These are phyloP conservation scores for Teratosphaeria gauchensis DNA, from an alignment of 2,329 filamentous ascomycete species.

Conservation along the genomic window DNA sequence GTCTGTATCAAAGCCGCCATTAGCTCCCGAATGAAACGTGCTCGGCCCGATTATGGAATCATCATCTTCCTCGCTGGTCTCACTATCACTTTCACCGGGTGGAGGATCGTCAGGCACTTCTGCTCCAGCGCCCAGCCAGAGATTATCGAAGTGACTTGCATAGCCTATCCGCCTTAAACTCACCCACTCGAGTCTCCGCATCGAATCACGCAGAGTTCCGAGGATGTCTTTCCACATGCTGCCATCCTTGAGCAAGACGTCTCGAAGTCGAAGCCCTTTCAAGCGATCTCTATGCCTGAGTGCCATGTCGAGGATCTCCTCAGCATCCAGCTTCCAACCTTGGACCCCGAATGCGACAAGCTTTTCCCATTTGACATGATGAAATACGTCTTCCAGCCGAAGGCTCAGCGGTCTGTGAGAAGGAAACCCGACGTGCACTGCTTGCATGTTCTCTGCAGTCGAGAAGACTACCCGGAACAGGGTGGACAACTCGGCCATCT, in stretches of 20 bases:
- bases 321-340: slow-evolving; percentile 50
- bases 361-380: slow-evolving; percentile 51
- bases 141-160: slow-evolving; percentile 42
- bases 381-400: slow-evolving; percentile 52
- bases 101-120: slow-evolving; percentile 40
- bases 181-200: slow-evolving; percentile 51
- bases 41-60: slow-evolving; percentile 20
- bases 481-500: slow-evolving; percentile 48
- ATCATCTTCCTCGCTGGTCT: slow-evolving; percentile 23
- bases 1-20: slow-evolving; percentile 5
- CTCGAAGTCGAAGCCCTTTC: slow-evolving; percentile 49
- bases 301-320: slow-evolving; percentile 51
- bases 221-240: slow-evolving; percentile 54
- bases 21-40: slow-evolving; percentile 21
- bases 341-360: slow-evolving; percentile 56
- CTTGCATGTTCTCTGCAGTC: slow-evolving; percentile 50
- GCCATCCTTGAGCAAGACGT: slow-evolving; percentile 51
- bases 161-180: slow-evolving; percentile 55
- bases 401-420: slow-evolving; percentile 47
- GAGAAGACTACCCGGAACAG: slow-evolving; percentile 50
- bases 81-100: slow-evolving; percentile 17
- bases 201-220: slow-evolving; percentile 44
- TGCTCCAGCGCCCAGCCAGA: slow-evolving; percentile 32
- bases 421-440: slow-evolving; percentile 56
- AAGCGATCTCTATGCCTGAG: slow-evolving; percentile 47